Evolutionary conservation across 1,139 yeast species (phyloP), one percentile per base, ranked within the genome.

Genomic region (Debaryomyces nepalensis): DNA sequence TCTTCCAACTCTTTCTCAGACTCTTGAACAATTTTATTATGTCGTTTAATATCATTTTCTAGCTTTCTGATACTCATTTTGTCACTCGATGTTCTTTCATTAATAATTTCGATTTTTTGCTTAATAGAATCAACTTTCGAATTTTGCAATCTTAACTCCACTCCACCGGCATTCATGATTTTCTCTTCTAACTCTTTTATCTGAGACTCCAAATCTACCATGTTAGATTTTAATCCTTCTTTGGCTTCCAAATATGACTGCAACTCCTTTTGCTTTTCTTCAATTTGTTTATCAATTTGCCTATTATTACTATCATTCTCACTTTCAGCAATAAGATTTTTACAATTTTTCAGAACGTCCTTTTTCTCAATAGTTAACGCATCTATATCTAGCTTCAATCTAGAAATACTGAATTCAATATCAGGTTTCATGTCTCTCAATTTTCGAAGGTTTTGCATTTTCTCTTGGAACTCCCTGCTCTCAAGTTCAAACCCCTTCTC

Each of bases 91-190:
- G 82, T 71, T 51, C 81, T 82, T 32, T 81, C 81, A 26, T 67
- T 70, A 16, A 81, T 65, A 15, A 86, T 77, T 45, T 84, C 87
- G 33, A 87, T 77, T 53, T 81, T 79, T 53, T 87, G 89, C 37
- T 73, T 72, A 29, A 87, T 71, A 1, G 95, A 85, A 54, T 84
- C 93, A 9, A 93, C 97, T 54, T 82, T 86, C 1, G 95, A 79
- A 51, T 82, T 87, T 55, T 90, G 97, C 48, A 87, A 64, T 43
- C 91, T 82, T 50, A 93, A 73, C 49, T 84, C 84, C 9, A 87
- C 84, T 50, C 99, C 99, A 41, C 99, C 99, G 41, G 90, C 86
- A 45, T 87, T 85, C 87, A 91, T 81, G 26, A 95, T 88, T 57
- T 84, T 76, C 44, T 84, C 88, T 53, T 89, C 91, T 5, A 90